These are phyloP conservation scores for Pachyrhizus erosus DNA, from an alignment of 306 rosid genomes.

Conservation along the genomic window DNA sequence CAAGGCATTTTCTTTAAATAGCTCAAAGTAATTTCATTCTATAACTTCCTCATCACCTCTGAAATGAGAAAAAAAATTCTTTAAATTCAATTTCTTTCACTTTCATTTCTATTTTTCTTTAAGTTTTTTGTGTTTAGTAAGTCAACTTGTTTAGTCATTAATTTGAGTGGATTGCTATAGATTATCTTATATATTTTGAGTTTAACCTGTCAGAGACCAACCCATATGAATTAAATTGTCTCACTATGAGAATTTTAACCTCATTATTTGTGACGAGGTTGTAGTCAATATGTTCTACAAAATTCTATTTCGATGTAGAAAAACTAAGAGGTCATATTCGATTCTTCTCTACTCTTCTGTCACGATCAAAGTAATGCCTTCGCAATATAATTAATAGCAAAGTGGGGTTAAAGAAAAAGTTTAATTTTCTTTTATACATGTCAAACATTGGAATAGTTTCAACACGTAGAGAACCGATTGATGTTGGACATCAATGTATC, in stretches of 20 bases:
- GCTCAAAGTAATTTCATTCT: not conserved
- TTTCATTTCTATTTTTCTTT: not conserved
- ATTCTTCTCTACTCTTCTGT: slow-evolving; percentile 12
- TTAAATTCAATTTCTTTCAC: not conserved
- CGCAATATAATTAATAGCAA: not conserved
- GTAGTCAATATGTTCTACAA: not conserved
- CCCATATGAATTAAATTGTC: not conserved
- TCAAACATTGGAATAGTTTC: not conserved
- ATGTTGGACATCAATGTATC: not conserved
- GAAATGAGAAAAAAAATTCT: not conserved
- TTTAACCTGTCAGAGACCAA: not conserved
- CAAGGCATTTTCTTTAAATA: not conserved
- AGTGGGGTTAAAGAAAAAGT: not conserved
- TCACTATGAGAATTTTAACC: not conserved
- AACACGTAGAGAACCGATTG: not conserved
- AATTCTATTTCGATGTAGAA: not conserved
- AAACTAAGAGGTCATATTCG: not conserved
- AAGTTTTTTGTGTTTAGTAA: not conserved
- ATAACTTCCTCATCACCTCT: not conserved
- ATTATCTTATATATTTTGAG: not conserved
- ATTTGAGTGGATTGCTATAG: not conserved
- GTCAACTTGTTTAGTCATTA: not conserved
- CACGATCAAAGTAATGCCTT: slow-evolving; percentile 18
- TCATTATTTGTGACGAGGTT: not conserved
- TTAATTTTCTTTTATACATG: not conserved